Conservation (phyloP, 2,329 filamentous ascomycete species). For the Beauveria pseudobassiana region DNA sequence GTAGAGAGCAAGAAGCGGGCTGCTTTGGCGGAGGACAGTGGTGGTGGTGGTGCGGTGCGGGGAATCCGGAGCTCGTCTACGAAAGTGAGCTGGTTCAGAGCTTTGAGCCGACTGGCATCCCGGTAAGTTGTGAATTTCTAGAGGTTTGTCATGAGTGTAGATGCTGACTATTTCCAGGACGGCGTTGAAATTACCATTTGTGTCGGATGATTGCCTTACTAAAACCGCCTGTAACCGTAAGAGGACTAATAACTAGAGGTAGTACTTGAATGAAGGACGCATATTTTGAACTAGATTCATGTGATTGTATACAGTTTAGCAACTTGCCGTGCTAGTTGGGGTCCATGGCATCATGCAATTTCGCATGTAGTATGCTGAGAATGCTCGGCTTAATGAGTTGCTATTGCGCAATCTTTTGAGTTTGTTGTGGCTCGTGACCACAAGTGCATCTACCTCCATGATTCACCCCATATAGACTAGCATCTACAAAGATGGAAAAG, state of each 20-base stretch:
- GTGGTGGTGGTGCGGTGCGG: conserved; percentile 27
- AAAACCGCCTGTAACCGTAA: not conserved
- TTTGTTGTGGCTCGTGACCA: not conserved
- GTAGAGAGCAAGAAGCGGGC: conserved; percentile 48
- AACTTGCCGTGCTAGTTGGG: too few relatives aligned
- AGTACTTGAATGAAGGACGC: not conserved
- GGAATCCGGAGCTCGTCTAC: conserved; percentile 60
- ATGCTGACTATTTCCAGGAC: conserved; percentile 37
- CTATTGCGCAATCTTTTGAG: too few relatives aligned
- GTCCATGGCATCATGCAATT: too few relatives aligned
- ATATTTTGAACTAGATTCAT: too few relatives aligned
- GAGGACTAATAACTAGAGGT: not conserved
- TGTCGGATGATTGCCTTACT: conserved; percentile 23
- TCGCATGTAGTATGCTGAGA: too few relatives aligned
- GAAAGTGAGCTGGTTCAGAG: conserved; percentile 56
- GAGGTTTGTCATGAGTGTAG: not conserved
- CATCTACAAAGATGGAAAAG: not conserved
- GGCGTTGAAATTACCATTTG: conserved; percentile 60
- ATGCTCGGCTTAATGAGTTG: too few relatives aligned
- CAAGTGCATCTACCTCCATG: not conserved
- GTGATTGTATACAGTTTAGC: too few relatives aligned
- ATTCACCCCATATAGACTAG: not conserved
- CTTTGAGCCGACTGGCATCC: conserved; percentile 60
- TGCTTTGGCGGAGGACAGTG: conserved; percentile 23
- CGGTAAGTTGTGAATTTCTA: conserved; percentile 36